Conservation (phyloP, 1,139 yeast species). For the Geotrichum carabidarum region DNA sequence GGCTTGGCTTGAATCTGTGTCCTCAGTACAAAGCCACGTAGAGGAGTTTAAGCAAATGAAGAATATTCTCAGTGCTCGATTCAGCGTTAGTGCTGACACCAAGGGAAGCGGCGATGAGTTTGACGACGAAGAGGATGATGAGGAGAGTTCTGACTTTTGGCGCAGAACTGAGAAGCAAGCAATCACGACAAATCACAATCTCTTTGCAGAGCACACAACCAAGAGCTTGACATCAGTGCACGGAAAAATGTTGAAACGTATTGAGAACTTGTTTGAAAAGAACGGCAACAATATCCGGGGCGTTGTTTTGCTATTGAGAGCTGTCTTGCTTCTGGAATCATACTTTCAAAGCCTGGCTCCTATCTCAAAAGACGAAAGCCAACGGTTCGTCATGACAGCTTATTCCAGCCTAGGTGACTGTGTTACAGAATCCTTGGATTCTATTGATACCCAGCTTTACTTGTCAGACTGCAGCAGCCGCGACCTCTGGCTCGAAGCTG, state of each 20-base stretch:
- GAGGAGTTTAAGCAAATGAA: constrained; percentile 18
- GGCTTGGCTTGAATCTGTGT: constrained; percentile 17
- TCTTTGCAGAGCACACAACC: constrained; percentile 8
- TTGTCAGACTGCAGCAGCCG: neutral
- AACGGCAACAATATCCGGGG: neutral
- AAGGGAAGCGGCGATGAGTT: constrained; percentile 1
- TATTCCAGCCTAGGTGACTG: constrained; percentile 15
- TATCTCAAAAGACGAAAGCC: neutral
- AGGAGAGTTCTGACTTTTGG: constrained; percentile 18
- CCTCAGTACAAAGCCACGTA: constrained; percentile 12
- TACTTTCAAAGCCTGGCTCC: constrained; percentile 3
- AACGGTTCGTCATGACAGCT: neutral
- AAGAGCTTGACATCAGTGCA: constrained; percentile 12
- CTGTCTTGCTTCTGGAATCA: constrained; percentile 15
- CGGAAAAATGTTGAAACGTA: constrained; percentile 12
- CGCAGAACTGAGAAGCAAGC: constrained; percentile 11
- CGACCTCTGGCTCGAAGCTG: constrained; percentile 2
- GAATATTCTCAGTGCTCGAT: constrained; percentile 7
- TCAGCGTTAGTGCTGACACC: neutral
- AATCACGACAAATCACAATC: constrained; percentile 9
- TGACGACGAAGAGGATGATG: constrained; percentile 13
- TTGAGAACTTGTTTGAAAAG: constrained; percentile 11
- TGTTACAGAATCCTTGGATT: neutral
- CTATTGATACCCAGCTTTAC: constrained; percentile 1
- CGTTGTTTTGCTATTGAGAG: constrained; percentile 9